Evolutionary conservation across 305 asterid genomes (phyloP), one percentile per base, ranked within the genome.

Genomic region (Plantago lanceolata): DNA sequence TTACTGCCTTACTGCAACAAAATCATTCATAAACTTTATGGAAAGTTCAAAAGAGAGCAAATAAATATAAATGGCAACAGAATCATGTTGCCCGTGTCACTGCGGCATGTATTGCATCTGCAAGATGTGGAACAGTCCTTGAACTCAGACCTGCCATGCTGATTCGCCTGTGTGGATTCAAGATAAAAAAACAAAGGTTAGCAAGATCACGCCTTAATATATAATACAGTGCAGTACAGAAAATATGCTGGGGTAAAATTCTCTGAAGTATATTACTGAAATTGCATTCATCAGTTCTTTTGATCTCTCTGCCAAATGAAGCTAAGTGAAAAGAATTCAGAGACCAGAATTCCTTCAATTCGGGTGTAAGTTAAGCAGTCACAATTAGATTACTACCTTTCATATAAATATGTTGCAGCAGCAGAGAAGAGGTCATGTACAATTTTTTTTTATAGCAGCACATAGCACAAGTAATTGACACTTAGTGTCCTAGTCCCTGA

Each of bases 71-170:
- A 29, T 28, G 9, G 60, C 29, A 52, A 33, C 57, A 28, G 18
- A 63, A 48, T 86, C 75, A 85, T 66, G 63, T 71, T 19, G 44
- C 45, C 51, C 72, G 75, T 17, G 95, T 83, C 16, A 86, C 97
- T 40, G 93, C 96, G 63, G 97, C 95, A 71, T 90, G 97, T 65
- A 94, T 90, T 3, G 99, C 99, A 69, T 90, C 97, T 47, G 95
- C 84, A 12, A 94, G 95, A 71, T 84, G 96, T 63, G 99, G 93
- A 53, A 90, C 95, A 28, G 95, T 90, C 73, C 75, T 86, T 31
- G 96, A 80, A 82, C 95, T 86, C 78, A 94, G 78, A 28, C 99
- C 99, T 15, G 99, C 99, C 99, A 94, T 94, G 82, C 99, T 94
- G 59, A 94, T 94, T 70, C 97, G 80, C 72, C 99, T 94, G 91